These are phyloP conservation scores for Phlyctochytrium planicorne DNA, from an alignment of 192 early-diverging fungal genomes.

Conservation along the genomic window DNA sequence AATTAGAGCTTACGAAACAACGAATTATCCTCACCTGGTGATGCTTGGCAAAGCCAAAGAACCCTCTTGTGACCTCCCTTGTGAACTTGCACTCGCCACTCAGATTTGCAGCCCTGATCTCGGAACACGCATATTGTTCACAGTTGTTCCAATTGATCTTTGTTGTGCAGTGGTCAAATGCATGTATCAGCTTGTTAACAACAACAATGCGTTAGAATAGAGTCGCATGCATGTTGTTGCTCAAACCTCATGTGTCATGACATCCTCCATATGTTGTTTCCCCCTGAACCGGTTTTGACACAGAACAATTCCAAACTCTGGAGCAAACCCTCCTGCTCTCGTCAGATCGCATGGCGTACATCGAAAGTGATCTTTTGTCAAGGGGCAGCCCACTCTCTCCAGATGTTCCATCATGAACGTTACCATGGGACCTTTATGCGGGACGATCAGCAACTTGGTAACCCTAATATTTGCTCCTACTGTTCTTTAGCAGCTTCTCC, in stretches of 20 bases:
- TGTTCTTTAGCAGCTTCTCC: conserved; percentile 66
- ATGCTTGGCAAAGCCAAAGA: conserved; percentile 44
- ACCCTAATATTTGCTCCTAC: conserved; percentile 10
- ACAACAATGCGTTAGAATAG: not conserved
- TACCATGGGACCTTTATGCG: conserved; percentile 67
- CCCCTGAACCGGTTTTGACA: conserved; percentile 81
- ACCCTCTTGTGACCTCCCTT: conserved; percentile 41
- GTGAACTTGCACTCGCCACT: conserved; percentile 51
- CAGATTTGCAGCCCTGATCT: conserved; percentile 50
- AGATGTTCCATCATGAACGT: conserved; percentile 84
- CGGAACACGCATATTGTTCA: conserved; percentile 53
- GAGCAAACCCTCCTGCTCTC: conserved; percentile 85
- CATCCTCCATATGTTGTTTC: conserved; percentile 85
- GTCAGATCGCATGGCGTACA: conserved; percentile 82
- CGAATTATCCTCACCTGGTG: conserved; percentile 44
- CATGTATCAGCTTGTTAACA: conserved; percentile 45
- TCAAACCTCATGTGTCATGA: conserved; percentile 85
- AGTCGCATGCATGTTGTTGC: no score
- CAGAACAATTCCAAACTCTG: conserved; percentile 76
- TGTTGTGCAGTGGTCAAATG: conserved; percentile 51
- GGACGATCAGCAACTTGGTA: not conserved
- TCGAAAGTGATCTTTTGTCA: conserved; percentile 61
- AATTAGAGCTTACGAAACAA: not conserved
- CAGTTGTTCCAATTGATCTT: conserved; percentile 47
- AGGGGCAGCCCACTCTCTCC: conserved; percentile 61